Evolutionary conservation across 2,329 filamentous ascomycete species (phyloP), one percentile per base, ranked within the genome.

Genomic region (Phaeoacremonium minimum): DNA sequence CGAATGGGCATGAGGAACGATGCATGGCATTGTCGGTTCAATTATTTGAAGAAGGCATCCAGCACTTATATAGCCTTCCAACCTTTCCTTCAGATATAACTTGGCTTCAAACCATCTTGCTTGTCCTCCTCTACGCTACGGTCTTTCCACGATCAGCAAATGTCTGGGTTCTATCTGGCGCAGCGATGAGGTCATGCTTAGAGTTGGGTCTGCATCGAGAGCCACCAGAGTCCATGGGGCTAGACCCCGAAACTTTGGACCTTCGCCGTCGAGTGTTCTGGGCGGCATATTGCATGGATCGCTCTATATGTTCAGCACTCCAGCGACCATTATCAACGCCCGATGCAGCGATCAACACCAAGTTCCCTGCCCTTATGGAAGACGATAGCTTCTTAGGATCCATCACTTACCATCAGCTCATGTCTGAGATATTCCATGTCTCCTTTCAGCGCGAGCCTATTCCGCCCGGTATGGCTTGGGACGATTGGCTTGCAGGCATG

Each of bases 21-120:
- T 54, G 53, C 36, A 50, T 55, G 33, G 46, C 53, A 2, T 50
- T 58, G 30, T 58, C 55, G 3, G 47, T 46, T 3, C 47, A 49
- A 6, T 44, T 58, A 4, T 58, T 57, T 30, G 51, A 55, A 30
- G 55, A 58, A 45, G 55, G 55, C 16, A 52, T 58, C 12, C 53
- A 53, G 32, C 55, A 57, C 26, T 33, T 55, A 4, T 49, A 51
- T 11, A 47, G 47, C n/a, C 47, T 51, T 17, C 46, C 53, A 5
- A 41, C 46, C 12, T 50, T 54, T 26, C 53, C 53, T 33, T 44
- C 44, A 4, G 41, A 44, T 15, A 15, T 44, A 6, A 38, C 38
- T 11, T 44, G 41, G 36, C 36, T 46, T 26, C 43, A 46, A 30
- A 41, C 44, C 2, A 43, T 44, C 15, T 18, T 46, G 12, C 28